A percentile compares a stretch with the other conserved stretches of the same genome.
Conservation (phyloP, 202 grass and related monocot genomes). For the Elaeis oleifera region DNA sequence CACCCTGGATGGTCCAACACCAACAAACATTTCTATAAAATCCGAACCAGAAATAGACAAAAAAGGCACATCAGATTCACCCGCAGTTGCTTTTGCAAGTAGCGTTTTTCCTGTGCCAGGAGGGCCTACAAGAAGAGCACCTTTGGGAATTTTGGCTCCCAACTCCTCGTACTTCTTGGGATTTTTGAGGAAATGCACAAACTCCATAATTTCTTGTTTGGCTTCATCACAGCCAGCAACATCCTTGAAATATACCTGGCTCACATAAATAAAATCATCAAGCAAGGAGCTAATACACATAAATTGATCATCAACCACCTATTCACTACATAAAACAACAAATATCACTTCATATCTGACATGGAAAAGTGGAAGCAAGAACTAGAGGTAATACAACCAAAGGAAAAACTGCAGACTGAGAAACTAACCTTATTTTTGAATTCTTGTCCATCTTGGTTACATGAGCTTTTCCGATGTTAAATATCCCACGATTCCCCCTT, state of each 20-base stretch:
- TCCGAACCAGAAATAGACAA: constrained; percentile 78
- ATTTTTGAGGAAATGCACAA: constrained; percentile 94
- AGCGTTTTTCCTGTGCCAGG: constrained; percentile 86
- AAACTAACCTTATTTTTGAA: constrained; percentile 66
- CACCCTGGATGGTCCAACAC: constrained; percentile 84
- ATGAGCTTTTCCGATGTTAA: constrained; percentile 75
- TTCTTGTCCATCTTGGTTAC: constrained; percentile 93
- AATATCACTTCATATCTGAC: too few relatives aligned
- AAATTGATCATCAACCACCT: too few relatives aligned
- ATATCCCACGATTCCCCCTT: constrained; percentile 46
- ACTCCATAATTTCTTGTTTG: constrained; percentile 98
- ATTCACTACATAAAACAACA: too few relatives aligned
- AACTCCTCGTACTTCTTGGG: constrained; percentile 89
- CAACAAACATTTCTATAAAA: constrained; percentile 97
- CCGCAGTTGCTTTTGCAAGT: constrained; percentile 89
- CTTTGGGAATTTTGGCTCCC: constrained; percentile 94
- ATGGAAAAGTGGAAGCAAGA: constrained; percentile 1
- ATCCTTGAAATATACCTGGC: constrained; percentile 83
- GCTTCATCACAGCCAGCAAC: constrained; percentile 95
- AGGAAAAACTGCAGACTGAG: neutral
- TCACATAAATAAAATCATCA: neutral
- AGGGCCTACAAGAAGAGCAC: constrained; percentile 78
- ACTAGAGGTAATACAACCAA: constrained; percentile 8
- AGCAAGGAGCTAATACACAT: too few relatives aligned
- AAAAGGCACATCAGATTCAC: constrained; percentile 77